These are phyloP conservation scores for Myxozyma melibiosi DNA, from an alignment of 805 yeast species.

Conservation along the genomic window DNA sequence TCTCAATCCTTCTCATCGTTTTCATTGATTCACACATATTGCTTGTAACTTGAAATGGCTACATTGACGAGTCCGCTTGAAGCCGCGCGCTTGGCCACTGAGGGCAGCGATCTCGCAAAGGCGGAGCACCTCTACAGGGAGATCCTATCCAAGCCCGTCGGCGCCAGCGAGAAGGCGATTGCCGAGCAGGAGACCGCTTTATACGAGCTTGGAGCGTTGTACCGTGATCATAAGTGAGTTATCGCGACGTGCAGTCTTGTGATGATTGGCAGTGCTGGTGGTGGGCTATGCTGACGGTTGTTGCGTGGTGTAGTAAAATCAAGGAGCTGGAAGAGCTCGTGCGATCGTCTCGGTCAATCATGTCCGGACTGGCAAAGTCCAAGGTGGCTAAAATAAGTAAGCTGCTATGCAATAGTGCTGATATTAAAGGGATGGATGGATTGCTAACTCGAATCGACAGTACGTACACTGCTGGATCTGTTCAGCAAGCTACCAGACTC, in stretches of 20 bases:
- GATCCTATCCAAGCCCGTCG: slow-evolving; percentile 46
- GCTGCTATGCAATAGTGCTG: background rate
- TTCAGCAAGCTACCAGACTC: slow-evolving; percentile 66
- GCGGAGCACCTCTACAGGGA: slow-evolving; percentile 66
- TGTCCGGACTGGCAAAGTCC: slow-evolving; percentile 84
- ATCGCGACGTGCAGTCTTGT: too few species aligned
- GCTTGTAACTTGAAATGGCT: too few species aligned
- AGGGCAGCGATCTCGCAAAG: slow-evolving; percentile 50
- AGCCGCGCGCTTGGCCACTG: slow-evolving; percentile 63
- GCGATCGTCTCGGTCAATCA: slow-evolving; percentile 65
- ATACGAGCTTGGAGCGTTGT: slow-evolving; percentile 72
- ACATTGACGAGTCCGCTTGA: slow-evolving; percentile 15
- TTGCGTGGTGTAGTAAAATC: slow-evolving; percentile 40
- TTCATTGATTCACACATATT: too few species aligned
- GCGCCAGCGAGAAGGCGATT: slow-evolving; percentile 46
- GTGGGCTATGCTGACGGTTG: background rate
- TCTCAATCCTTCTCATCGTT: too few species aligned
- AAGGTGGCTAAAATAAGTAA: slow-evolving; percentile 83
- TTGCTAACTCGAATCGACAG: slow-evolving; percentile 3
- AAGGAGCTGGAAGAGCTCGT: slow-evolving; percentile 63
- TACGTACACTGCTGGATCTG: slow-evolving; percentile 76
- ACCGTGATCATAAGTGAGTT: slow-evolving; percentile 48
- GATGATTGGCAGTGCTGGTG: background rate
- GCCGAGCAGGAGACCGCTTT: slow-evolving; percentile 70
- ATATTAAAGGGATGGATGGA: background rate